phyloP scores from a whole-genome alignment of 2,329 filamentous ascomycete genomes.

The Hyphodiscus sp. region DNA sequence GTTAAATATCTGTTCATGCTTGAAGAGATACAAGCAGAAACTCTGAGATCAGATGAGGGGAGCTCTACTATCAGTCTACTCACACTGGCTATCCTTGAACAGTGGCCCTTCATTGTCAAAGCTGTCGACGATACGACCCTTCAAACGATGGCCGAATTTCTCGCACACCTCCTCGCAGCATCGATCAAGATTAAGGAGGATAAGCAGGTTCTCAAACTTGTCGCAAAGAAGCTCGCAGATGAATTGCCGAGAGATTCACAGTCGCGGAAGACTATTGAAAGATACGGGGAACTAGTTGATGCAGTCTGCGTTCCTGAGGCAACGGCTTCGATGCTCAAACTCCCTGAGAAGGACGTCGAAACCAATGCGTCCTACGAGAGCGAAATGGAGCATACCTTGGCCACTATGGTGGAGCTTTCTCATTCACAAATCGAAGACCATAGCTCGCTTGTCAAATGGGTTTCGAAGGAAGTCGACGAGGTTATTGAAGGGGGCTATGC shows the following conservation, averaged over 20 bases:
- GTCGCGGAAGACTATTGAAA: slow-evolving; percentile 22
- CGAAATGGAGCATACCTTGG: slow-evolving; percentile 14
- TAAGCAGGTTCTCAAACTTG: slow-evolving; percentile 36
- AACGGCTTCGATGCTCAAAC: background rate
- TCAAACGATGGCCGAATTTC: slow-evolving; percentile 47
- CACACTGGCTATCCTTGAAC: slow-evolving; percentile 65
- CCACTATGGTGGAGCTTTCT: slow-evolving; percentile 11
- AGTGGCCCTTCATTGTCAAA: slow-evolving; percentile 63
- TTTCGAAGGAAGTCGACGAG: slow-evolving; percentile 69
- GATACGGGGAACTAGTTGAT: slow-evolving; percentile 23
- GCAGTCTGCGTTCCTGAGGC: slow-evolving; percentile 18
- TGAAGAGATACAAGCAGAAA: slow-evolving; percentile 41
- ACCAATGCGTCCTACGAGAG: slow-evolving; percentile 3
- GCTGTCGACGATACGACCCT: slow-evolving; percentile 39
- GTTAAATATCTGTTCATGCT: slow-evolving; percentile 77
- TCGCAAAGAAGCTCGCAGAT: slow-evolving; percentile 37
- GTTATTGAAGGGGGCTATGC: slow-evolving; percentile 73
- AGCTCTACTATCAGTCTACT: slow-evolving; percentile 53
- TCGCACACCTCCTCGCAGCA: slow-evolving; percentile 50
- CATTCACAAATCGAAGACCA: slow-evolving; percentile 35
- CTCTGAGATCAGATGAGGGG: slow-evolving; percentile 28
- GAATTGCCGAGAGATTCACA: slow-evolving; percentile 34
- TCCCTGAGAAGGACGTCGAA: background rate
- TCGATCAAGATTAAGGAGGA: slow-evolving; percentile 48
- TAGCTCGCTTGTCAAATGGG: slow-evolving; percentile 56